Conservation (phyloP, 148 eudicot species). For the Silene uniflora region DNA sequence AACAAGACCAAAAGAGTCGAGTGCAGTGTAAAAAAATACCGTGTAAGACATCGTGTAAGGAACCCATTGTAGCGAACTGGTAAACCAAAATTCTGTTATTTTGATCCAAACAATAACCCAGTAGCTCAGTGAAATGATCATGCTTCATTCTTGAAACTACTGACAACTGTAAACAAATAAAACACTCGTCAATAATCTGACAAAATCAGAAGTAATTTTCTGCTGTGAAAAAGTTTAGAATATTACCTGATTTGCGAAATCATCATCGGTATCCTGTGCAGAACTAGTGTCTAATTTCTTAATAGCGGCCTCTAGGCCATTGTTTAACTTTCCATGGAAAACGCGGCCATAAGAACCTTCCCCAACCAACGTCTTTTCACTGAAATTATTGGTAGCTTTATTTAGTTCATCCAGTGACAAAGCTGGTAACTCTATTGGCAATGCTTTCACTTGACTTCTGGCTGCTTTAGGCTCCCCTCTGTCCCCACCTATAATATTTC, state of each 20-base stretch:
- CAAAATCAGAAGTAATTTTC: background rate
- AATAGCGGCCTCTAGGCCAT: constrained; percentile 54
- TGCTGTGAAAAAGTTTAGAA: background rate
- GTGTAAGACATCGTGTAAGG: constrained; percentile 73
- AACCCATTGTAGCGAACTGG: constrained; percentile 70
- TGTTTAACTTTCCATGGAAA: constrained; percentile 49
- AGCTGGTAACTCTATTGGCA: constrained; percentile 69
- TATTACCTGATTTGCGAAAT: constrained; percentile 55
- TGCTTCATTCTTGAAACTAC: constrained; percentile 68
- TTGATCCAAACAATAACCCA: constrained; percentile 61
- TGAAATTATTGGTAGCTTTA: constrained; percentile 51
- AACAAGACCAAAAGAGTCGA: background rate
- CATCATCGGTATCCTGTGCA: constrained; percentile 66
- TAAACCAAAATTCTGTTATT: constrained; percentile 61
- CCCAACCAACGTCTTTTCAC: constrained; percentile 57
- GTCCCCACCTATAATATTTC: constrained; percentile 38
- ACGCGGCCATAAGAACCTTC: constrained; percentile 93
- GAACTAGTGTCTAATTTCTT: constrained; percentile 71
- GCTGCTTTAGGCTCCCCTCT: constrained; percentile 64
- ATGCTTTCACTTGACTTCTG: constrained; percentile 41
- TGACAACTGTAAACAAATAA: constrained; percentile 48
- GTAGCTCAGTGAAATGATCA: constrained; percentile 59
- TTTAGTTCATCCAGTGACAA: constrained; percentile 55
- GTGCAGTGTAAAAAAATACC: constrained; percentile 34
- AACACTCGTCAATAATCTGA: background rate